A percentile compares a stretch with the other conserved stretches of the same genome.
These are phyloP conservation scores for Tolypocladium pustulatum DNA, from an alignment of 2,329 filamentous ascomycete species.

Conservation along the genomic window DNA sequence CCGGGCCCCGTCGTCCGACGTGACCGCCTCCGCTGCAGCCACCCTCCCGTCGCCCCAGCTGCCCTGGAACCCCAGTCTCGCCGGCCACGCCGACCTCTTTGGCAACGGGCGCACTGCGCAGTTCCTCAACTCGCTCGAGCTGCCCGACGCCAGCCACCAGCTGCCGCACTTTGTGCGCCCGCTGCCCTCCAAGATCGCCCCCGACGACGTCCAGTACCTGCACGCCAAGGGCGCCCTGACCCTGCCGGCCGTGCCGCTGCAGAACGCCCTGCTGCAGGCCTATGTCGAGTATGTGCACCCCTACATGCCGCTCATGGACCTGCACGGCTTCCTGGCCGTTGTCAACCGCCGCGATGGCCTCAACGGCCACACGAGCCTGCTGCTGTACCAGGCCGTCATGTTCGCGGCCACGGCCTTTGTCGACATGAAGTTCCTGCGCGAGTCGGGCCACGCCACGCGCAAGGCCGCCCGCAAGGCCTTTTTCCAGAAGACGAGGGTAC, in stretches of 20 bases:
- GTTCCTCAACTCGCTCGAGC: constrained; percentile 35
- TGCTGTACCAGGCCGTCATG: constrained; percentile 91
- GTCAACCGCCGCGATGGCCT: constrained; percentile 58
- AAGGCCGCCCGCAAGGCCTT: constrained; percentile 80
- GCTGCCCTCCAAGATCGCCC: constrained; percentile 63
- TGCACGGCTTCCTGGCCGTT: constrained; percentile 47
- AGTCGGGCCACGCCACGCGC: constrained; percentile 66
- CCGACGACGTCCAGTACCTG: constrained; percentile 76
- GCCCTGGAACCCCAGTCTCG: constrained; percentile 2
- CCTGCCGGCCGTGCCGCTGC: constrained; percentile 58
- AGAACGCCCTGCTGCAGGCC: constrained; percentile 70
- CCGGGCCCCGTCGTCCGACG: constrained; percentile 10
- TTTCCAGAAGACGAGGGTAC: constrained; percentile 77
- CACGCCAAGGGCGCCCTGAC: constrained; percentile 74
- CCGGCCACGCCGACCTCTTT: constrained; percentile 22
- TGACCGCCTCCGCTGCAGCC: not conserved
- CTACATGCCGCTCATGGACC: constrained; percentile 81
- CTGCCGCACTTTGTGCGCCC: constrained; percentile 66
- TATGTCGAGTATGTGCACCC: constrained; percentile 89
- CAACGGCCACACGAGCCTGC: constrained; percentile 64
- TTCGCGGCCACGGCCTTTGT: constrained; percentile 86
- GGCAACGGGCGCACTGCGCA: constrained; percentile 29
- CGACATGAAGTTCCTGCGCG: constrained; percentile 63
- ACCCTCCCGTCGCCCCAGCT: constrained; percentile 17
- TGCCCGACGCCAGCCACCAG: constrained; percentile 33